Percentiles rank a stretch among this genome's conserved stretches.
phyloP scores from a whole-genome alignment of 2,329 filamentous ascomycete species.

The Waltergamsia citrina region DNA sequence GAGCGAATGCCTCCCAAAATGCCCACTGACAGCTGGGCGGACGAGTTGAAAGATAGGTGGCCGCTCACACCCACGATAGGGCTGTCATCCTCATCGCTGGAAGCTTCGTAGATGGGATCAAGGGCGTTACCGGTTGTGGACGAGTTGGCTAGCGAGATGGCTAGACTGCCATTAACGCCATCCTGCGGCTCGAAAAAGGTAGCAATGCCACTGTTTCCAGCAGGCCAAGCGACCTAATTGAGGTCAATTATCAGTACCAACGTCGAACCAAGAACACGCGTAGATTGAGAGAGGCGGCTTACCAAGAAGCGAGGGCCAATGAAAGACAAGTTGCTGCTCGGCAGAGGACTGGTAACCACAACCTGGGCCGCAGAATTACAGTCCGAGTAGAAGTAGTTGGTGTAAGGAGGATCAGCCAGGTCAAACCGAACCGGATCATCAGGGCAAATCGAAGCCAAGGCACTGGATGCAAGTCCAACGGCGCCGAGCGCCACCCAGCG shows the following conservation, averaged over 20 bases:
- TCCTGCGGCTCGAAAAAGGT: constrained; percentile 46
- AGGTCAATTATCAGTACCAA: too few species aligned
- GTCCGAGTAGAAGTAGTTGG: constrained; percentile 59
- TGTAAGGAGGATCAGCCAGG: constrained; percentile 47
- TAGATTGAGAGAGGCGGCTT: not conserved
- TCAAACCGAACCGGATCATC: constrained; percentile 4
- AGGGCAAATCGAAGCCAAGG: not conserved
- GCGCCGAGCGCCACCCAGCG: too few species aligned
- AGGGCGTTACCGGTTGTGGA: constrained; percentile 31
- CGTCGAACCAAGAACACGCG: too few species aligned
- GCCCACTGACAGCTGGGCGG: constrained; percentile 42
- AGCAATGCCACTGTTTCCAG: constrained; percentile 52
- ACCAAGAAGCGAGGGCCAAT: constrained; percentile 42
- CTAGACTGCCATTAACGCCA: constrained; percentile 42
- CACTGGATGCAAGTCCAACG: too few species aligned
- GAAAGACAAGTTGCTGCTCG: constrained; percentile 41
- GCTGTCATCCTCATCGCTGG: constrained; percentile 10
- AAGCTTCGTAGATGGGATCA: constrained; percentile 28
- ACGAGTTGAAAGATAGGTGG: constrained; percentile 45
- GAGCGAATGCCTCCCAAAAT: constrained; percentile 54
- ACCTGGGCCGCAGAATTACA: constrained; percentile 50
- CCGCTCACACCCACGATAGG: constrained; percentile 44
- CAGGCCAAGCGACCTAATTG: constrained; percentile 51
- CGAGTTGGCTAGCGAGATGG: constrained; percentile 41
- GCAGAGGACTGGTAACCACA: constrained; percentile 47